These are phyloP conservation scores for Raphanus sativus DNA, from an alignment of 345 rosid genomes.

Conservation along the genomic window DNA sequence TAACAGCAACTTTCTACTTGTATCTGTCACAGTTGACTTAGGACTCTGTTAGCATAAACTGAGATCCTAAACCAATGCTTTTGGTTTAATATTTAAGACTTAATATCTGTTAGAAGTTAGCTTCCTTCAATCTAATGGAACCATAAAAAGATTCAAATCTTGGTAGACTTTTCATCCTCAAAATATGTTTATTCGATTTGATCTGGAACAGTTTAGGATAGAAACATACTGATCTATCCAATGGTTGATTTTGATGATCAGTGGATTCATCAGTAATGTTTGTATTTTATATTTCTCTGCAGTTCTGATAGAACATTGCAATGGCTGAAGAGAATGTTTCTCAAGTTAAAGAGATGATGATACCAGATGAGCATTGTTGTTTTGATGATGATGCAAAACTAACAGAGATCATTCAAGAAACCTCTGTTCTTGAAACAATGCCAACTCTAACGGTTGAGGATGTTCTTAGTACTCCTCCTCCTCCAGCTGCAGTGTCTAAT, in stretches of 20 bases:
- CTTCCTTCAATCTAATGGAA: neutral
- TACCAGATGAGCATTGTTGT: slow-evolving; percentile 29
- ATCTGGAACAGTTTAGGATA: slow-evolving; percentile 9
- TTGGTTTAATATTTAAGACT: neutral
- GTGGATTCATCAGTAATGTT: neutral
- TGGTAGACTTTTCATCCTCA: slow-evolving; percentile 5
- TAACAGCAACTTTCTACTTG: slow-evolving; percentile 28
- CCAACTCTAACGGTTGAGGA: slow-evolving; percentile 5
- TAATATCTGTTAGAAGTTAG: neutral
- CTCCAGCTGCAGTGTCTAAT: slow-evolving; percentile 17
- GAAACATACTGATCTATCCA: slow-evolving; percentile 9
- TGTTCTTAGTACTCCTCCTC: slow-evolving; percentile 7
- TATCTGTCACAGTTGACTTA: slow-evolving; percentile 15
- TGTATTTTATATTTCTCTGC: neutral
- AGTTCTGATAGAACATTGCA: slow-evolving; percentile 10
- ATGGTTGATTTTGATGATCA: neutral
- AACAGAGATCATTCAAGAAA: neutral
- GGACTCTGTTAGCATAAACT: neutral
- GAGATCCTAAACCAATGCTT: slow-evolving; percentile 18
- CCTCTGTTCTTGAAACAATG: slow-evolving; percentile 17
- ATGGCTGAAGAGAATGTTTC: slow-evolving; percentile 36
- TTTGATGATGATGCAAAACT: slow-evolving; percentile 24
- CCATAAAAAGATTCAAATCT: neutral
- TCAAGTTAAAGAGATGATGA: slow-evolving; percentile 21
- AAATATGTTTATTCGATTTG: neutral